Percentiles rank a stretch among this genome's conserved stretches.
These are phyloP conservation scores for Xylariomycetidae sp. DNA, from an alignment of 2,329 filamentous ascomycete genomes.

Conservation along the genomic window DNA sequence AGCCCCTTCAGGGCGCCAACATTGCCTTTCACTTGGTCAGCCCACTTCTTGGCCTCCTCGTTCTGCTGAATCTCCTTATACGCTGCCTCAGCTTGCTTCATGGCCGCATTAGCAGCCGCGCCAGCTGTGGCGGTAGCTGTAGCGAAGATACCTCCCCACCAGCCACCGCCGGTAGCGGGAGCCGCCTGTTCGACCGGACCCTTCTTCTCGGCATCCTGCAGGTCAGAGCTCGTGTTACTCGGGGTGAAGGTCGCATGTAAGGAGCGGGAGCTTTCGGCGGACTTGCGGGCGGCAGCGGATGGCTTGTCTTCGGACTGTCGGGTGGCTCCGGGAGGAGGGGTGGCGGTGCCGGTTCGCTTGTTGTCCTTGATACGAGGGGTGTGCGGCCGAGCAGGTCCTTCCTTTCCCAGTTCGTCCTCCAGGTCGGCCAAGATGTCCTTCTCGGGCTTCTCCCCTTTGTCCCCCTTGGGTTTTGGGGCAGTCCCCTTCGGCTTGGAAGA, in stretches of 20 bases:
- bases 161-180: slow-evolving; percentile 18
- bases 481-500: slow-evolving; percentile 43
- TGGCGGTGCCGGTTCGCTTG: slow-evolving; percentile 44
- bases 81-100: slow-evolving; percentile 87
- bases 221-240: slow-evolving; percentile 57
- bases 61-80: slow-evolving; percentile 95
- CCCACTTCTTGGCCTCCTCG: slow-evolving; percentile 94
- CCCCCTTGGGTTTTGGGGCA: slow-evolving; percentile 37
- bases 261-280: slow-evolving; percentile 68
- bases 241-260: slow-evolving; percentile 68
- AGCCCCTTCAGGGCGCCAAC: slow-evolving; percentile 71
- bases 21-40: slow-evolving; percentile 87
- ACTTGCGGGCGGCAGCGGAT: slow-evolving; percentile 52
- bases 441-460: slow-evolving; percentile 35
- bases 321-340: slow-evolving; percentile 42
- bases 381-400: slow-evolving; percentile 69
- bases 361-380: slow-evolving; percentile 68
- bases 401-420: slow-evolving; percentile 67
- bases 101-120: slow-evolving; percentile 57
- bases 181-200: slow-evolving; percentile 37
- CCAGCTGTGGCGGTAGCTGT: slow-evolving; percentile 69
- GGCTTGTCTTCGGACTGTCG: slow-evolving; percentile 61
- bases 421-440: slow-evolving; percentile 84
- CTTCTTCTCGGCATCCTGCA: slow-evolving; percentile 52
- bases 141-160: slow-evolving; percentile 63